Base-by-base conservation (phyloP, 306 rosid species). In the Cucumis cinereus region DNA sequence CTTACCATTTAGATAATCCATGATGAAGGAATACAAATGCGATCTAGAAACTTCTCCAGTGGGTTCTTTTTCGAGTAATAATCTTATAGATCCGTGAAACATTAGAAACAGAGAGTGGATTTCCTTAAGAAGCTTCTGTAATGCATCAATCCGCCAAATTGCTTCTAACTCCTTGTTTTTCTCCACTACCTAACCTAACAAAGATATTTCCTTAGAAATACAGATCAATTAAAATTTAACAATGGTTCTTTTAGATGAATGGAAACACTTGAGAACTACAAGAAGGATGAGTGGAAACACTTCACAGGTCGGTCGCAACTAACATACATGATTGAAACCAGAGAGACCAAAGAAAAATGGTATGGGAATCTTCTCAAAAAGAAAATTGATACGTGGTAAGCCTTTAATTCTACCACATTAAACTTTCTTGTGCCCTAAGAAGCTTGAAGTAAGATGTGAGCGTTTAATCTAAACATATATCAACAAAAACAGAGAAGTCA, bases 1-100 rank as follows among this genome's bases (percentile, higher is more conserved):
- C 95, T 80, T 84, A 95, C 99, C 98, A 86, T 90, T 83, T 45
- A 92, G 86, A 89, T 95, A 92, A 73, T 95, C 99, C 90, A 89
- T 89, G 85, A 95, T 78, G 85, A 95, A 95, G 59, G 93, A 80
- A 88, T 92, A 83, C 82, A 95, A 67, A 89, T 89, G 93, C 1
- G 92, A 87, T 74, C 98, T 85, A 54, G 86, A 79, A 20, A 87
- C 58, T 77, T 73, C 98, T 68, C 98, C 99, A 59, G 91, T 87
- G 1, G 96, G 96, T 64, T 92, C 98, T 82, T 85, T 95, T 82
- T 89, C 99, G 4, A 95, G 90, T 85, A 90, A 79, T 56, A 85
- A 82, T 82, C 99, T 92, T 77, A 92, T 59, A 76, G 91, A 68
- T 82, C 99, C 99, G 75, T 92, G 91, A 87, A 95, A 95, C 98